These are phyloP conservation scores for Tetramitus jugosus DNA, from an alignment of 208 protist genomes.

Conservation along the genomic window DNA sequence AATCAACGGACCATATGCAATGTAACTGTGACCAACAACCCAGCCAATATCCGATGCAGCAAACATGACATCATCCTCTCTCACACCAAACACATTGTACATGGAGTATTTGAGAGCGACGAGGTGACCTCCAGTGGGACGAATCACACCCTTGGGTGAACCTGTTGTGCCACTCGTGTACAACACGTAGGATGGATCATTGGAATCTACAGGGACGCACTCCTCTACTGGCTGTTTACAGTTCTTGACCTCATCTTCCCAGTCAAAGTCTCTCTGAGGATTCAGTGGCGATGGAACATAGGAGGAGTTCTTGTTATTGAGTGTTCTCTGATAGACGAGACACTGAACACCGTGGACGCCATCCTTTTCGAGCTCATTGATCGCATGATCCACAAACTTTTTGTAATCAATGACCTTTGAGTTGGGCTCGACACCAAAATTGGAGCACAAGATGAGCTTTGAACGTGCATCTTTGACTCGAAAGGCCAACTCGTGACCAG, in stretches of 20 bases:
- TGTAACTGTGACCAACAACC: slow-evolving; percentile 45
- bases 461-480: slow-evolving; percentile 29
- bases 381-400: slow-evolving; percentile 27
- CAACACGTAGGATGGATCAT: slow-evolving; percentile 32
- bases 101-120: slow-evolving; percentile 32
- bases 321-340: neutral
- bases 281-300: neutral
- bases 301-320: neutral
- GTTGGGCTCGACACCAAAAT: slow-evolving; percentile 24
- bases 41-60: slow-evolving; percentile 31
- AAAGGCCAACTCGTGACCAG: slow-evolving; percentile 28
- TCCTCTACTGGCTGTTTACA: neutral
- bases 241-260: neutral
- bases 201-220: neutral
- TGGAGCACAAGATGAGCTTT: slow-evolving; percentile 24
- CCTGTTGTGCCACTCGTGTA: slow-evolving; percentile 45
- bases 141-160: slow-evolving; percentile 29
- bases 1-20: slow-evolving; percentile 42
- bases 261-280: neutral
- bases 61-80: neutral
- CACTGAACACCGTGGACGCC: neutral
- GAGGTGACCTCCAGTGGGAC: slow-evolving; percentile 25
- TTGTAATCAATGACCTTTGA: slow-evolving; percentile 29
- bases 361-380: neutral
- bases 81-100: slow-evolving; percentile 3